Base-by-base conservation (phyloP, 2,329 filamentous ascomycete species). In the Stachybotrys chartarum region DNA sequence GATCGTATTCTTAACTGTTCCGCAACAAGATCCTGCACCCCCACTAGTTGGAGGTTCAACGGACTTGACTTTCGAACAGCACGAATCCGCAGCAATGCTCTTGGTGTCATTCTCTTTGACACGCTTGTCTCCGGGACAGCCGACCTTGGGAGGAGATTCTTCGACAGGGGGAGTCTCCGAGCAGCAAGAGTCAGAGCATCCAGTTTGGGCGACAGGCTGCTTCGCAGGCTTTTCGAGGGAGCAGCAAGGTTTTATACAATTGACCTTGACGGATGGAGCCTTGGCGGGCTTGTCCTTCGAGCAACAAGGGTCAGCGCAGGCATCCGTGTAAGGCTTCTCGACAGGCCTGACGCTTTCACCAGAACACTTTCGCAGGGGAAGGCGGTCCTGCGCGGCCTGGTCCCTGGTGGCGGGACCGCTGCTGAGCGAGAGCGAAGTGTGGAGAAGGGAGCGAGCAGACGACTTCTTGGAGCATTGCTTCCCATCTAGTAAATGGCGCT, bases 381-480 rank as follows among this genome's bases (percentile, higher is more conserved):
- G 48, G 16, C 53, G 54, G 24, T 59, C 60, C 53, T 59, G 50
- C 1, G 32, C 56, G 30, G 57, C 56, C 10, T 55, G 52, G 1
- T 57, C 46, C 47, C 61, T 57, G 7, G 55, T 54, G n/a, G 42
- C 54, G 10, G 53, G 51, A 16, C 58, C 56, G 4, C 50, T 63
- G 14, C 55, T 56, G 50, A 66, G 64, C 57, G 65, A 67, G 0
- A 59, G 51, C 11, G 67, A 68, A 30, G 55, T 55, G 24, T 61
- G 64, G 6, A 50, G 14, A 17, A 58, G 53, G 6, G 60, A 60
- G 8, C 32, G 47, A 12, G 54, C 35, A 30, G 63, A 55, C 4
- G 50, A 31, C 42, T 54, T 65, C 56, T 64, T 67, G 18, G 62
- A 64, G 49, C 58, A 58, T 17, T 59, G 64, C 53, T 63, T 68